phyloP scores from a whole-genome alignment of 2,329 filamentous ascomycete genomes.

The Bertia moriformis region DNA sequence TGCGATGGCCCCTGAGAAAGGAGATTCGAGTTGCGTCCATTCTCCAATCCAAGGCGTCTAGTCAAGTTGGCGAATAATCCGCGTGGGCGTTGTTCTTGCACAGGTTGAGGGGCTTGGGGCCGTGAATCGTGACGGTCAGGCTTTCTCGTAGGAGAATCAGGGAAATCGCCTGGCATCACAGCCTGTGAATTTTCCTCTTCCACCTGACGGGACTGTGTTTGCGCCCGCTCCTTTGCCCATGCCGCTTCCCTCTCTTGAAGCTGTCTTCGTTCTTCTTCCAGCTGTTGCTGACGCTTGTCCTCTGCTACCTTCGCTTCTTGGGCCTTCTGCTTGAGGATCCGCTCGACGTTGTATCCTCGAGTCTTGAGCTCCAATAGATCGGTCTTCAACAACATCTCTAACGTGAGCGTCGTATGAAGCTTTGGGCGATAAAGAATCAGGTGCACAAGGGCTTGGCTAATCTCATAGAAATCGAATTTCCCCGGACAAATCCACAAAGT shows the following conservation, averaged over 20 bases:
- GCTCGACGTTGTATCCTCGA: constrained; percentile 61
- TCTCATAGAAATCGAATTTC: constrained; percentile 46
- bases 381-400: constrained; percentile 55
- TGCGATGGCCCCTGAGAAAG: neutral
- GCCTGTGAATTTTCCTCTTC: neutral
- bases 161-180: neutral
- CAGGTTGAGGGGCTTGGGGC: neutral
- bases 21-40: neutral
- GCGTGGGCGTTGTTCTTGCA: neutral
- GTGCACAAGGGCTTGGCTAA: constrained; percentile 49
- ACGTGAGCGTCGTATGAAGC: constrained; percentile 48
- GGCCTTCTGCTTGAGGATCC: constrained; percentile 52
- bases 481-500: constrained; percentile 41
- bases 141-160: neutral
- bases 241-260: constrained; percentile 39
- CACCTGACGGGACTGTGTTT: constrained; percentile 4
- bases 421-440: constrained; percentile 49
- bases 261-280: constrained; percentile 37
- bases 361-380: constrained; percentile 48
- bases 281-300: constrained; percentile 37
- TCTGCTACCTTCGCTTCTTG: constrained; percentile 54
- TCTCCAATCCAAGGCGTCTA: neutral
- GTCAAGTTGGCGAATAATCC: neutral
- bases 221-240: constrained; percentile 17
- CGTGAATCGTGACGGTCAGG: neutral